Evolutionary conservation across 179 eudicot genomes (phyloP).

Genomic region (Silene coronaria): DNA sequence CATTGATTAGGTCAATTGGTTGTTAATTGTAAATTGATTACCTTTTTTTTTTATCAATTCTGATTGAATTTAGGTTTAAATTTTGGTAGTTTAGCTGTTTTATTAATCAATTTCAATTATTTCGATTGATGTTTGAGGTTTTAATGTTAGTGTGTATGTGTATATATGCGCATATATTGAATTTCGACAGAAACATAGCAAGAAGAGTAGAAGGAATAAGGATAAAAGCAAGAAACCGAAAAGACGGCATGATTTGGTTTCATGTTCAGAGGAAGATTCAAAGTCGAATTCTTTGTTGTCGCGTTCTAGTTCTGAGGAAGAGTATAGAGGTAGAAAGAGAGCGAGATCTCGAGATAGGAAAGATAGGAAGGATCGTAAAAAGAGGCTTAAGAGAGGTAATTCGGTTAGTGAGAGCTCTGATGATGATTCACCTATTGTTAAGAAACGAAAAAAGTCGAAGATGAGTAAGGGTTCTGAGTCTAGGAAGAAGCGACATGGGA

Average conservation of each 20-base stretch:
- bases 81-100: constrained; percentile 2
- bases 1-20: too few relatives aligned
- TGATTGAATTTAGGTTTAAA: constrained; percentile 1
- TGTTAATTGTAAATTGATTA: background rate
- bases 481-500: constrained; percentile 38
- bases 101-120: background rate
- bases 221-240: constrained; percentile 51
- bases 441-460: constrained; percentile 45
- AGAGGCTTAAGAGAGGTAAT: constrained; percentile 37
- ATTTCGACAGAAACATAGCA: constrained; percentile 43
- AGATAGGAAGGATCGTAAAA: constrained; percentile 39
- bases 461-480: constrained; percentile 30
- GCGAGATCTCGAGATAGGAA: constrained; percentile 42
- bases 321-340: constrained; percentile 34
- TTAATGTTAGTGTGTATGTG: constrained; percentile 10
- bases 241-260: constrained; percentile 33
- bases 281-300: constrained; percentile 29
- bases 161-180: constrained; percentile 12
- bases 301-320: constrained; percentile 32
- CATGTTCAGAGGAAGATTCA: constrained; percentile 42
- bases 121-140: background rate
- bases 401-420: constrained; percentile 32
- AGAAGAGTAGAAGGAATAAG: constrained; percentile 46
- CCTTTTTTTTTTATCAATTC: background rate
- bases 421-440: constrained; percentile 26